A percentile compares a stretch with the other conserved stretches of the same genome.
Evolutionary conservation across 768 basidiomycete species (phyloP).

Genomic region (Boletus tomentosulus): DNA sequence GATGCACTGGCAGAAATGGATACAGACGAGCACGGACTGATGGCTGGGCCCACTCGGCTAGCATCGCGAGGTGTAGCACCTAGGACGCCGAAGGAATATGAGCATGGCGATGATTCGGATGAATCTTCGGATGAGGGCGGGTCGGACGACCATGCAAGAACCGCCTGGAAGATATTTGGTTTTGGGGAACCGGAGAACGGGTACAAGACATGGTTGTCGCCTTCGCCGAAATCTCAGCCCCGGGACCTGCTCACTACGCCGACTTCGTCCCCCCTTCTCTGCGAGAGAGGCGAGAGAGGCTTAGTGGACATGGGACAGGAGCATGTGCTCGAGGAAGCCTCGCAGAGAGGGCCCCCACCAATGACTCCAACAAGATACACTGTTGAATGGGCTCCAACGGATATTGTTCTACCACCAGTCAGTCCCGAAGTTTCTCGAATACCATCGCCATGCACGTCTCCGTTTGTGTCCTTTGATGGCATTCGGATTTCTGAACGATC

Average conservation of each 20-base stretch:
- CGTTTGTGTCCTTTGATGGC: conserved; percentile 8
- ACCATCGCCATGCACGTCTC: conserved; percentile 11
- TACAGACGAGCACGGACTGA: background rate
- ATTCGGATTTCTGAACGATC: background rate
- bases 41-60: background rate
- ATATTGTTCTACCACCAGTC: background rate
- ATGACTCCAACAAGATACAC: background rate
- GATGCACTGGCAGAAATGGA: background rate
- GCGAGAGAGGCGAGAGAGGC: background rate
- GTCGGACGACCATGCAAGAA: conserved; percentile 48
- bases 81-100: background rate
- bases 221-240: conserved; percentile 11
- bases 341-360: background rate
- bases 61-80: background rate
- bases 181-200: conserved; percentile 24
- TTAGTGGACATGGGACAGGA: conserved; percentile 6
- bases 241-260: conserved; percentile 21
- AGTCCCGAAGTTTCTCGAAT: background rate
- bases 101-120: conserved; percentile 41
- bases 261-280: conserved; percentile 18
- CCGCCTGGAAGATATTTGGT: conserved; percentile 56
- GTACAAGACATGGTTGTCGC: conserved; percentile 15
- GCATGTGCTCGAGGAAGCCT: background rate
- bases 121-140: conserved; percentile 39
- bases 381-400: background rate